These are phyloP conservation scores for Populus alba DNA, from an alignment of 345 rosid species.

Conservation along the genomic window DNA sequence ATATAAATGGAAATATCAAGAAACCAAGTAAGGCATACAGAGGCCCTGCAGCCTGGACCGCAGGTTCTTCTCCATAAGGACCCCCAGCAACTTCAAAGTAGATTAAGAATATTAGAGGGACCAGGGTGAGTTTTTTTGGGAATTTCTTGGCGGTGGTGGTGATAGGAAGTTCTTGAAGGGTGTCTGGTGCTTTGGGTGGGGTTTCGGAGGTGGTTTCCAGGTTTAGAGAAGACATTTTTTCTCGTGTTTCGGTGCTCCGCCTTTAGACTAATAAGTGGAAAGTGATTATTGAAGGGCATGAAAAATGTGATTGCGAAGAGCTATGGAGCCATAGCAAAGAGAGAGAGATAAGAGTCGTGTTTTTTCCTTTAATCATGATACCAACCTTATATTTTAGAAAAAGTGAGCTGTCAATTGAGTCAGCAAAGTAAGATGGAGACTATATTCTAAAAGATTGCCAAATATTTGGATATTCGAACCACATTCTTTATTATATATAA, in stretches of 20 bases:
- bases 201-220: neutral
- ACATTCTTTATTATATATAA: no score
- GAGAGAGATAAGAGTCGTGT: no score
- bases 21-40: constrained; percentile 66
- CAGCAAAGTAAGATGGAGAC: no score
- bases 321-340: no score
- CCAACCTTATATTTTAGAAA: no score
- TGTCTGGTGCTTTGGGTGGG: neutral
- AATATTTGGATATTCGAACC: no score
- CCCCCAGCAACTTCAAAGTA: constrained; percentile 95
- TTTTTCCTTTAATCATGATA: no score
- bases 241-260: neutral
- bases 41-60: constrained; percentile 77
- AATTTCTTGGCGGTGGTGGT: constrained; percentile 11
- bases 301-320: no score
- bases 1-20: constrained; percentile 72
- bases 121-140: constrained; percentile 53
- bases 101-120: constrained; percentile 79
- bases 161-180: constrained; percentile 7
- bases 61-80: constrained; percentile 75
- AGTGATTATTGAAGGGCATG: no score
- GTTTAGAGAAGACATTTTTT: neutral
- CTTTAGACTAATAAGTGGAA: no score
- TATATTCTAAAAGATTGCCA: no score
- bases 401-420: no score